Evolutionary conservation across 148 eudicot species (phyloP), one percentile per base, ranked within the genome.

Genomic region (Arbutus unedo): DNA sequence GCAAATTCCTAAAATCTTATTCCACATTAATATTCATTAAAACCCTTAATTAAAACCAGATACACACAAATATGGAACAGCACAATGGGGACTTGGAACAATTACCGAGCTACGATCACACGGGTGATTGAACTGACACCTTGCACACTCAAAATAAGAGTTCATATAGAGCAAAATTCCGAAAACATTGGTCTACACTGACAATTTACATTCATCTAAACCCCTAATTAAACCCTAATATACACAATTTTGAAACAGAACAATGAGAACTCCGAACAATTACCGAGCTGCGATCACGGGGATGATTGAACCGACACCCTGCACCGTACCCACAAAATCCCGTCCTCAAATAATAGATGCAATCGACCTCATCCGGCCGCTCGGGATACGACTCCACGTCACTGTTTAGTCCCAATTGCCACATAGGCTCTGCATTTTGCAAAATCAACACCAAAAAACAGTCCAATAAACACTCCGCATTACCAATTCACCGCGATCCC

Each of bases 231-330:
- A 54, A 59, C 85, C 79, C 86, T 81, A 59, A 68, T 44, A 57
- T 38, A 62, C 3, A 45, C 31, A 83, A 66, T n/a, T 18, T 38
- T 48, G 25, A 47, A 82, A 74, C 59, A 71, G 6, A 10, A n/a
- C 62, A 19, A 59, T 41, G 8, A 0, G 45, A 25, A 78, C 7
- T 51, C 25, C 6, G 66, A 62, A n/a, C 54, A 3, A 23, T 85
- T 91, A 92, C 97, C 91, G 78, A 41, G 80, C 80, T 44, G 41
- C 95, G 97, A 77, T 92, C 91, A 23, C 82, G 90, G 8, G 98
- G 98, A 85, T 96, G 98, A 88, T 96, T 96, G 80, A 87, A 96
- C 85, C 98, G 95, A 79, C 98, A 96, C 23, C 98, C 88, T 56
- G 89, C 71, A 23, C 96, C 98, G 45, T 87, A 96, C 14, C 98